Evolutionary conservation across 2,329 filamentous ascomycete genomes (phyloP).

Genomic region (Aspergillus melleus): DNA sequence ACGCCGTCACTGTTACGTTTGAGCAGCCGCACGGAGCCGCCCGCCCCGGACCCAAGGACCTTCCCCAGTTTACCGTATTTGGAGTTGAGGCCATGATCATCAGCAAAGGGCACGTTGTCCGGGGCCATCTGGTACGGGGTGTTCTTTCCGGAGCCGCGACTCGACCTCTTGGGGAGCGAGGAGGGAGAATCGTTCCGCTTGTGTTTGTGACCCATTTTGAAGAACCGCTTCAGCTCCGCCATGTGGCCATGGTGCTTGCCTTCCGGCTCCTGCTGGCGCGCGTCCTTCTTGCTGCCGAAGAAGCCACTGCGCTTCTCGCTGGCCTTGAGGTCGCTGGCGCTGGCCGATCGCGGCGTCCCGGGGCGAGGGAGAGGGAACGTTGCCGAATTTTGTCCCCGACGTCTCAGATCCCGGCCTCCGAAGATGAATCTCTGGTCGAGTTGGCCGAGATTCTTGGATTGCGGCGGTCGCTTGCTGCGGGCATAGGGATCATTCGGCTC

Average conservation of each 20-base stretch:
- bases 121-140: constrained; percentile 54
- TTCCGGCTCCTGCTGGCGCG: constrained; percentile 49
- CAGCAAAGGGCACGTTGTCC: constrained; percentile 75
- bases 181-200: constrained; percentile 61
- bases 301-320: constrained; percentile 56
- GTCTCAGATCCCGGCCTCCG: constrained; percentile 68
- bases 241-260: constrained; percentile 70
- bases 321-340: constrained; percentile 40
- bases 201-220: constrained; percentile 71
- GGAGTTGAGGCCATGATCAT: constrained; percentile 84
- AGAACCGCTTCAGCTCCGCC: constrained; percentile 94
- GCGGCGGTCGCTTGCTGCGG: constrained; percentile 74
- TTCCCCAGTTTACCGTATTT: constrained; percentile 97
- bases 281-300: constrained; percentile 56
- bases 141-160: constrained; percentile 54
- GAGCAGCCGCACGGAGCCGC: constrained; percentile 90
- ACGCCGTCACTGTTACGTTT: constrained; percentile 89
- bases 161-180: constrained; percentile 58
- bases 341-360: constrained; percentile 49
- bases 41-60: constrained; percentile 88
- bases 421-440: constrained; percentile 86
- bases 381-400: constrained; percentile 57
- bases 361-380: constrained; percentile 42
- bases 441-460: constrained; percentile 62
- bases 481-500: constrained; percentile 84